Evolutionary conservation across 2,329 filamentous ascomycete genomes (phyloP).

Genomic region (Claviceps pusilla): DNA sequence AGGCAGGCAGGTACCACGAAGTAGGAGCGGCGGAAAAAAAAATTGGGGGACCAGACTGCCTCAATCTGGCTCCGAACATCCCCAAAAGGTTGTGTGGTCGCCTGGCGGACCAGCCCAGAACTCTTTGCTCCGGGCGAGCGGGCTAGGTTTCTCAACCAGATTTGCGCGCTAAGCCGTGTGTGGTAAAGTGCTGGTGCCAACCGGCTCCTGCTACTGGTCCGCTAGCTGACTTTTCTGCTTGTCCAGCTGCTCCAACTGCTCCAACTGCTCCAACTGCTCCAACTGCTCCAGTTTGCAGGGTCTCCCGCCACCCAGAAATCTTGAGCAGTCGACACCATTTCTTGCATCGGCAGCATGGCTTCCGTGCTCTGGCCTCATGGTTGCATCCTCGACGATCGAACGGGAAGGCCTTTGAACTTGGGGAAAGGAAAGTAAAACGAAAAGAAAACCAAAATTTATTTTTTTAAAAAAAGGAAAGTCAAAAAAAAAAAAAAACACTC

Average conservation of each 20-base stretch:
- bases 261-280: not conserved
- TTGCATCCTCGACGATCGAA: not conserved
- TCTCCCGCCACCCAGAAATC: not conserved
- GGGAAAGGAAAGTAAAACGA: too few species aligned
- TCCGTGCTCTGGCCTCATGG: not conserved
- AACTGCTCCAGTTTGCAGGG: not conserved
- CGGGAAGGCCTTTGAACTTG: too few species aligned
- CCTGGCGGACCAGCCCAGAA: not conserved
- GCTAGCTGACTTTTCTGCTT: not conserved
- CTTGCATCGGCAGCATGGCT: not conserved
- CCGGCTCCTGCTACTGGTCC: not conserved
- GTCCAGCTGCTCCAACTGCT: not conserved
- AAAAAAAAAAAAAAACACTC: too few species aligned
- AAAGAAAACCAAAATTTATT: too few species aligned
- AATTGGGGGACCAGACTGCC: slow-evolving; percentile 17
- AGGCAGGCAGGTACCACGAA: too few species aligned
- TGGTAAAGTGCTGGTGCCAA: slow-evolving; percentile 3
- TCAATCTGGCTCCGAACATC: not conserved
- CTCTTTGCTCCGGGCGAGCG: slow-evolving; percentile 1
- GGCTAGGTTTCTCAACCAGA: slow-evolving; percentile 11
- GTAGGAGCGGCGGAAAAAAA: slow-evolving; percentile 11
- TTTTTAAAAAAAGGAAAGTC: too few species aligned
- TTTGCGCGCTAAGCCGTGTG: slow-evolving; percentile 7
- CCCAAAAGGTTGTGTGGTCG: not conserved
- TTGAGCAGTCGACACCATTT: not conserved